phyloP scores from a whole-genome alignment of 2,329 filamentous ascomycete species.

The Talaromyces albobiverticillius region DNA sequence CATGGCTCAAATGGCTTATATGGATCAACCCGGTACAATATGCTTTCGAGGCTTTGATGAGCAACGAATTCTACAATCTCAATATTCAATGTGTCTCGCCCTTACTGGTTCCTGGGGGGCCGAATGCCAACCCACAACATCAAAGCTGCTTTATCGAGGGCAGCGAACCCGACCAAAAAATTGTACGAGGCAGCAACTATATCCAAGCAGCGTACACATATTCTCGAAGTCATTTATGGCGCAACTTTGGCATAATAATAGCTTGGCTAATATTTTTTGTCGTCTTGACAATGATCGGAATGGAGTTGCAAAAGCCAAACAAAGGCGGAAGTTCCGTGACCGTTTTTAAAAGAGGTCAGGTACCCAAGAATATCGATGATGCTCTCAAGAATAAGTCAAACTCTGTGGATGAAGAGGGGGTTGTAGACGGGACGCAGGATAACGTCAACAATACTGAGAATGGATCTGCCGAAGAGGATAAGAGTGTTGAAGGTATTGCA shows the following conservation, averaged over 20 bases:
- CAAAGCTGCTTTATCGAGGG: conserved; percentile 62
- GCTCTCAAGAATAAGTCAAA: conserved; percentile 50
- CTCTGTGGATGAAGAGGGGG: conserved; percentile 54
- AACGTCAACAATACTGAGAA: conserved; percentile 19
- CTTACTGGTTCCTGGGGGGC: conserved; percentile 55
- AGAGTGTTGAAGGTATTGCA: conserved; percentile 50
- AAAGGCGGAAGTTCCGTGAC: conserved; percentile 78
- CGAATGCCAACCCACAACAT: conserved; percentile 45
- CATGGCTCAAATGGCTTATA: conserved; percentile 63
- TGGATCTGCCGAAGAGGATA: conserved; percentile 18
- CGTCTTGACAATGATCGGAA: conserved; percentile 69
- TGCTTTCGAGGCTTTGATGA: conserved; percentile 64
- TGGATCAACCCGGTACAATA: conserved; percentile 69
- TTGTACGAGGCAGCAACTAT: conserved; percentile 56
- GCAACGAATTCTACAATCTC: conserved; percentile 66
- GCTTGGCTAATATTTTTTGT: conserved; percentile 75
- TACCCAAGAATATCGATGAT: conserved; percentile 57
- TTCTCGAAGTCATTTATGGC: conserved; percentile 58
- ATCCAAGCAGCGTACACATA: conserved; percentile 57
- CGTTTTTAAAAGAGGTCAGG: conserved; percentile 39
- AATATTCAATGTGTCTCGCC: conserved; percentile 55
- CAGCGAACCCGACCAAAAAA: conserved; percentile 49
- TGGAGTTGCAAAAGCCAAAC: conserved; percentile 74
- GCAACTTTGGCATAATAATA: conserved; percentile 77
- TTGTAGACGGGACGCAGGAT: conserved; percentile 28